Base-by-base conservation (phyloP, 2,329 filamentous ascomycete species). In the Neodidymelliopsis sp. region DNA sequence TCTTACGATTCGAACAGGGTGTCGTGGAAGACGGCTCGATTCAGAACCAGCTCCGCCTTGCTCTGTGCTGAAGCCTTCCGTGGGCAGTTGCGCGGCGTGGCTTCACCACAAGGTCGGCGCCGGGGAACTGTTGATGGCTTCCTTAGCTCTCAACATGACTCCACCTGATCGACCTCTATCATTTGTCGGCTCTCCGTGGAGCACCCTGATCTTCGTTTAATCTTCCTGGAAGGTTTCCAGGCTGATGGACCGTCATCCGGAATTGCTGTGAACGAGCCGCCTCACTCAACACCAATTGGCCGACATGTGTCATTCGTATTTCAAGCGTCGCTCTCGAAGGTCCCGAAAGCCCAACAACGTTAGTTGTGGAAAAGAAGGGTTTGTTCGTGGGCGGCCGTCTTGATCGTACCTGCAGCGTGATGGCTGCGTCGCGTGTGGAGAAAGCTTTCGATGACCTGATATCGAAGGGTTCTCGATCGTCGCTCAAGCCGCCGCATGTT, bases 81-180 rank as follows among this genome's bases (percentile, higher is more conserved):
- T 47, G 45, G 35, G 16, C 48, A 41, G 39, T 54, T 43, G 54
- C 50, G 55, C 57, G 56, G 58, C 55, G 54, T 63, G 52, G 54
- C 55, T 54, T 54, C 63, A 64, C 65, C 66, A 67, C 49, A 51
- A 56, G 50, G 58, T 56, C 62, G 65, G 67, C 60, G 63, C 64
- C 71, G 71, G 71, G 71, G 71, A 74, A 73, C 56, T 49, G 40
- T 38, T 49, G 41, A 55, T 71, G 62, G 70, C 70, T 72, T 70
- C 70, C 70, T 66, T 67, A 65, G 68, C 63, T 56, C 49, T 60
- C 54, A 53, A 40, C 34, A 36, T 45, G 46, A 53, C 63, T 63
- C 62, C 69, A 64, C 64, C 54, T 51, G 60, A 64, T 69, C 69
- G 62, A 57, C 66, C 40, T 61, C 63, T 70, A 66, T 66, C 67